Percentiles rank a stretch among this genome's conserved stretches.
phyloP scores from a whole-genome alignment of 176 grass and related monocot genomes.

The Avena eriantha region DNA sequence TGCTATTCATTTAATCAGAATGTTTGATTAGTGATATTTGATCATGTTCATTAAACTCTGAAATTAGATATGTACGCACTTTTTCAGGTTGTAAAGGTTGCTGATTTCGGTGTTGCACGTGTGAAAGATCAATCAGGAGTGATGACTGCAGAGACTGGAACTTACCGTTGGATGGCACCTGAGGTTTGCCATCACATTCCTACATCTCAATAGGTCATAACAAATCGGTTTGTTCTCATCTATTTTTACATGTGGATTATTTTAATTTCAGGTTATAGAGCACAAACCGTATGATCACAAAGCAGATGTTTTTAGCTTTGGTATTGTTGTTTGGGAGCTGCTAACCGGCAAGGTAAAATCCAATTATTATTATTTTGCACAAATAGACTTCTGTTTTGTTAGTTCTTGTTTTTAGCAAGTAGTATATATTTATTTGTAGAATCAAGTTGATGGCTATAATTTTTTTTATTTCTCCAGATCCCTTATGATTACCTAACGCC shows the following conservation, averaged over 20 bases:
- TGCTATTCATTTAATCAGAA: slow-evolving; percentile 1
- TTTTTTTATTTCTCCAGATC: slow-evolving; percentile 56
- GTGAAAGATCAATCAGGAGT: slow-evolving; percentile 83
- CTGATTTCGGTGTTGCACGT: slow-evolving; percentile 95
- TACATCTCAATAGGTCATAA: neutral
- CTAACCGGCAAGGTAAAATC: slow-evolving; percentile 75
- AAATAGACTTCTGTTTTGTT: neutral
- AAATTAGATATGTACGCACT: neutral
- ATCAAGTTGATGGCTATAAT: neutral
- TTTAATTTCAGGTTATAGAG: slow-evolving; percentile 74
- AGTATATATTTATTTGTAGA: slow-evolving; percentile 2
- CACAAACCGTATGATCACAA: slow-evolving; percentile 94
- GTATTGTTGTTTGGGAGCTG: slow-evolving; percentile 87
- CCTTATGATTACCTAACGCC: slow-evolving; percentile 87
- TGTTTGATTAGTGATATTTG: neutral
- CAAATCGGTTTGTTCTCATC: neutral
- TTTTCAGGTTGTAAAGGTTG: slow-evolving; percentile 81
- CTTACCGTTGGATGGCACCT: slow-evolving; percentile 98
- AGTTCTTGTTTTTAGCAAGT: neutral
- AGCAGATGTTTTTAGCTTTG: slow-evolving; percentile 95
- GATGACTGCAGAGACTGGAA: slow-evolving; percentile 98
- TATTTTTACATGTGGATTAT: neutral
- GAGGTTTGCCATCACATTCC: slow-evolving; percentile 48
- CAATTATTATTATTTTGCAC: slow-evolving; percentile 2
- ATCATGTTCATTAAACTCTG: slow-evolving; percentile 1